Conservation (phyloP, 768 basidiomycete species). For the Termitomyces sp. region DNA sequence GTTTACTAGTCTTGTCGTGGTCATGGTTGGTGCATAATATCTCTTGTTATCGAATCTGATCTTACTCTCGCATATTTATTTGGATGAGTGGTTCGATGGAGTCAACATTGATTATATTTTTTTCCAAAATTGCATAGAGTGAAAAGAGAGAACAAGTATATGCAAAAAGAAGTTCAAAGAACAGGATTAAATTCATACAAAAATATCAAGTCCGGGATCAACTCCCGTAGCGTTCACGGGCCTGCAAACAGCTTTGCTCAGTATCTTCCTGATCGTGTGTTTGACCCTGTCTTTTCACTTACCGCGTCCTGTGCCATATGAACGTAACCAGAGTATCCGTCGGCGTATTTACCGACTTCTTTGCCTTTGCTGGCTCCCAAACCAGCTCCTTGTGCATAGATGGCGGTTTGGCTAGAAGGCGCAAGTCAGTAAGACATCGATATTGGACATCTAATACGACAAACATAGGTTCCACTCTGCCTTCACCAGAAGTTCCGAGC, state of each 20-base stretch:
- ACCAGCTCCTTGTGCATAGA: constrained; percentile 86
- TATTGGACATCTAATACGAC: constrained; percentile 22
- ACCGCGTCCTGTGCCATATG: constrained; percentile 73
- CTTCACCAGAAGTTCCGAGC: constrained; percentile 77
- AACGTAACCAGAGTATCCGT: constrained; percentile 68
- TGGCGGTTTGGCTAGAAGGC: constrained; percentile 63
- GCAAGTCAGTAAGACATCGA: constrained; percentile 3
- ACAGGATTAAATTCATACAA: constrained; percentile 5
- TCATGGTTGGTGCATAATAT: constrained; percentile 5
- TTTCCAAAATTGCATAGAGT: constrained; percentile 1
- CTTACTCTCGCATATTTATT: too few species aligned
- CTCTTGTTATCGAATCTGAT: too few species aligned
- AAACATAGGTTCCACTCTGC: constrained; percentile 85
- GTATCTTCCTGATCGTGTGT: constrained; percentile 11
- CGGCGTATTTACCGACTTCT: constrained; percentile 70
- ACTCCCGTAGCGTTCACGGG: constrained; percentile 38
- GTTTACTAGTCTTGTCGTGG: constrained; percentile 7
- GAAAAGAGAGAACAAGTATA: neutral
- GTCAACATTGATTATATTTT: neutral
- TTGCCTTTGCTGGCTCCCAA: constrained; percentile 91
- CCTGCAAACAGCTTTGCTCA: constrained; percentile 24
- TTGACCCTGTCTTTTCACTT: constrained; percentile 22
- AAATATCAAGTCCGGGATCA: constrained; percentile 14
- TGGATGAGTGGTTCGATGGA: neutral
- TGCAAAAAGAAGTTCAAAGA: constrained; percentile 9